Evolutionary conservation across 208 protist genomes (phyloP), one percentile per base, ranked within the genome.

Genomic region (Trypanosoma cruzi): DNA sequence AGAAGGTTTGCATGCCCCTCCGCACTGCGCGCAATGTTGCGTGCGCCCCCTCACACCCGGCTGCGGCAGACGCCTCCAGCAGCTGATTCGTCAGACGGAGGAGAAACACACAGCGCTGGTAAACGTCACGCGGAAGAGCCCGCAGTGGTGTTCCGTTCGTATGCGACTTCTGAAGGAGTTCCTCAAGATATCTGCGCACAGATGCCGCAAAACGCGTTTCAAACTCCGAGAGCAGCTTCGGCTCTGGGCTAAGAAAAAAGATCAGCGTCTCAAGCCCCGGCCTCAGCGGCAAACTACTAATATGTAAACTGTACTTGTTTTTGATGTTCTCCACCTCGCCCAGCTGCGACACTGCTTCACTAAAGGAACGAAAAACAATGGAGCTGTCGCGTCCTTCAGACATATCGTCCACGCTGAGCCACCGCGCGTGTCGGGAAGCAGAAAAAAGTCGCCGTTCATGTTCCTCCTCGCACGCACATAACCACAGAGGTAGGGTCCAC

Each of bases 401-500:
- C 3, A 46, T 36, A 4, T 57, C 56, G 32, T 71, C 40, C 37
- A 46, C 20, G 20, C 37, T 62, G 54, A 13, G 10, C 7, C 7
- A 22, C 34, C 18, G 13, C 13, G 14, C 10, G 20, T 4, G 37
- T 16, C 20, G 55, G 14, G 14, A 0, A 52, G 37, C 42, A 40
- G 18, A 54, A 1, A 55, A 42, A 0, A 40, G 32, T 16, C 58
- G 26, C 44, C 40, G 59, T 10, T 66, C 22, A 40, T 65, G 62
- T 26, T 79, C 67, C n/a, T 68, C 74, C n/a, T 82, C 71, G 73
- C 87, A 93, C 48, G 84, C 72, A 65, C 68, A 81, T 2, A 86
- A 14, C 84, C 81, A 93, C 55, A 93, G 69, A 50, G 75, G 75
- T n/a, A 89, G 68, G 0, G 73, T 82, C 87, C 87, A 93, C 37